Base-by-base conservation (phyloP, 305 asterid genomes). In the Salvia sclarea region DNA sequence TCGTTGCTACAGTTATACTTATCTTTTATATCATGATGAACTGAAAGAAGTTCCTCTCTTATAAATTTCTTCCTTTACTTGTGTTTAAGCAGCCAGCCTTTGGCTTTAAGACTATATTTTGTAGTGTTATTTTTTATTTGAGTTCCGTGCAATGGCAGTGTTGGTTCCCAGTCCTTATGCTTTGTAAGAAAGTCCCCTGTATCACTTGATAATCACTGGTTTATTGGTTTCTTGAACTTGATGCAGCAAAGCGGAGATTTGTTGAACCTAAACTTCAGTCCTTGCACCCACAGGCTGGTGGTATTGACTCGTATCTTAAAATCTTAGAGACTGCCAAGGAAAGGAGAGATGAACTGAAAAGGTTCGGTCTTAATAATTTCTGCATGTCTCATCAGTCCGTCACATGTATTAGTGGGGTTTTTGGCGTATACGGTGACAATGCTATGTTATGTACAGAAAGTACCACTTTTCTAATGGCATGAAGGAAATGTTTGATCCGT, bases 181-280 rank as follows among this genome's bases (percentile, higher is more conserved):
- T 33, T 67, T 57, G 31, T 21, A 52, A 40, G 49, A 57, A 21
- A 31, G 41, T 56, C 22, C 33, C 17, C 31, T 67, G 66, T 37
- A n/a, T 66, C 59, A 21, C 70, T 59, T 61, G 30, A 16, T 16
- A 35, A 25, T 45, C 8, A 62, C 49, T 48, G 43, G 12, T 55
- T 53, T 60, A 53, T 70, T 73, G 21, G 43, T 65, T 72, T 52
- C 63, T 54, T 57, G 65, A 56, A 68, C 61, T 41, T 66, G 55
- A 56, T 85, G 87, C 94, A 95, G 99, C 99, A 66, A 85, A 84
- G 64, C 79, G 79, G 84, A 86, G 85, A 78, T 85, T 73, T 73
- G 66, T 95, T 67, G 96, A 95, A 81, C 81, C 89, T 56, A 91
- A 88, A 74, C 89, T 95, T 74, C 93, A 84, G 68, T 77, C 96